phyloP scores from a whole-genome alignment of 1,139 yeast genomes.

The Arxiozyma heterogenica region DNA sequence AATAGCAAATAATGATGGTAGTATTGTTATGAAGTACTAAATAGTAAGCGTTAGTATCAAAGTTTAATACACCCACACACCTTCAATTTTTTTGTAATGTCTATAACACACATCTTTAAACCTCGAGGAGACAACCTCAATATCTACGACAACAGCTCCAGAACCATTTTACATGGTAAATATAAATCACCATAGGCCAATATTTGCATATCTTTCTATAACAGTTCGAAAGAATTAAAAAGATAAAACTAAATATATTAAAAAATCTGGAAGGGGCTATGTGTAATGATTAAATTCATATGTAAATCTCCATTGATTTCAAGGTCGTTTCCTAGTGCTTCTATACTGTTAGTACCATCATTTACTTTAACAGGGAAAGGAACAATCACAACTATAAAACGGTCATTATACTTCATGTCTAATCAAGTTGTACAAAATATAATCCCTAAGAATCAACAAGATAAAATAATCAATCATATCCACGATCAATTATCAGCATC shows the following conservation, averaged over 20 bases:
- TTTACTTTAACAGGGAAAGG: background rate
- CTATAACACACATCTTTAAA: too few species aligned
- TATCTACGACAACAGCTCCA: too few species aligned
- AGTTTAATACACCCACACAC: background rate
- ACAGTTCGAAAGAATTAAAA: background rate
- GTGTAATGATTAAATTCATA: background rate
- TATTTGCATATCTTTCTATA: too few species aligned
- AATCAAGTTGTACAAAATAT: background rate
- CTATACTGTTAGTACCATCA: background rate
- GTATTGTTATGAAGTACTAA: background rate
- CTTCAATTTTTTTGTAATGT: background rate
- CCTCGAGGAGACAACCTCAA: too few species aligned
- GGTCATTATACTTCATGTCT: background rate
- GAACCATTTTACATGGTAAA: too few species aligned
- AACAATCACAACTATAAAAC: background rate
- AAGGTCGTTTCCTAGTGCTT: background rate
- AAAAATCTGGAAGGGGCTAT: background rate
- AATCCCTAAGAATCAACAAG: background rate
- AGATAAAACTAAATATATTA: too few species aligned
- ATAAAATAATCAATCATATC: background rate
- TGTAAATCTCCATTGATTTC: background rate
- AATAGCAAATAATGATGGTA: too few species aligned
- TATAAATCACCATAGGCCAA: background rate
- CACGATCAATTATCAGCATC: background rate
- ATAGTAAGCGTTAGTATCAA: background rate